Evolutionary conservation across 202 grass and related monocot genomes (phyloP).

Genomic region (Schoenoplectus triqueter): DNA sequence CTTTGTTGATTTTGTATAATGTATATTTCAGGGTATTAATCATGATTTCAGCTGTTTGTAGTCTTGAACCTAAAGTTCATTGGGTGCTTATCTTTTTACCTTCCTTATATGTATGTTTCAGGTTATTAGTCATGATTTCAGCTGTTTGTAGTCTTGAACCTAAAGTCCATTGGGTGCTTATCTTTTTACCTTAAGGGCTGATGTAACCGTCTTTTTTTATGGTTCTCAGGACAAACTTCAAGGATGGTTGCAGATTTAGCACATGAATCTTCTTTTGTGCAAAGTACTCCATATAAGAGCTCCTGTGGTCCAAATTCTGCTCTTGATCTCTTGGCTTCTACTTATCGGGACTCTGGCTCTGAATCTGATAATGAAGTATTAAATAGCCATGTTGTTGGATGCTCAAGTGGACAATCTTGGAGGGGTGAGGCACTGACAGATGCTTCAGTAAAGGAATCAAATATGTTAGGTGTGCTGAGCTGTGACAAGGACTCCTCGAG

Average conservation of each 20-base stretch:
- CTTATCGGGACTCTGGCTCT: constrained; percentile 71
- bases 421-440: constrained; percentile 43
- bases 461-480: constrained; percentile 54
- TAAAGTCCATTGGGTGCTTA: neutral
- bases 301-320: constrained; percentile 55
- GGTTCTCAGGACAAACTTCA: constrained; percentile 48
- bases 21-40: neutral
- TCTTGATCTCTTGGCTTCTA: constrained; percentile 89
- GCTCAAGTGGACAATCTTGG: constrained; percentile 36
- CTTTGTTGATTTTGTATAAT: neutral
- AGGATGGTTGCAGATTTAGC: constrained; percentile 39
- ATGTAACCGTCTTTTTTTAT: neutral
- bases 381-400: constrained; percentile 24
- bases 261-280: constrained; percentile 42
- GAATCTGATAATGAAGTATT: constrained; percentile 56
- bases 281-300: constrained; percentile 54
- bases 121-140: constrained; percentile 19
- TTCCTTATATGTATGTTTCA: neutral
- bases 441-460: constrained; percentile 39
- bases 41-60: neutral
- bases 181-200: constrained; percentile 11
- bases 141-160: neutral
- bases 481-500: constrained; percentile 82
- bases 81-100: constrained; percentile 16
- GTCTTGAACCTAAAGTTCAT: neutral